Conservation (phyloP, 345 rosid genomes). For the Rhodamnia rubescens region DNA sequence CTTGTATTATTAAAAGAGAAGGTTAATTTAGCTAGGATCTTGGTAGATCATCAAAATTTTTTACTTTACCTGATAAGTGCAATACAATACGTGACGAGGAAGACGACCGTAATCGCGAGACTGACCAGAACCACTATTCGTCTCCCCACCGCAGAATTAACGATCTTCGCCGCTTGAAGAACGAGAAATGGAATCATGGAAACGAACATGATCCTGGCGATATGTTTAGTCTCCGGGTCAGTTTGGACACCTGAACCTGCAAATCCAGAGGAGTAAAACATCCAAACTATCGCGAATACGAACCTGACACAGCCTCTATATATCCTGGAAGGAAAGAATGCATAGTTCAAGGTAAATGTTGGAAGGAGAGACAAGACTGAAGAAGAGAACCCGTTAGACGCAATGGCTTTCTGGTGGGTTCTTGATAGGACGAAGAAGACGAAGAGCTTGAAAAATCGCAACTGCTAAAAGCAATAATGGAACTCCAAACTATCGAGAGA, state of each 20-base stretch:
- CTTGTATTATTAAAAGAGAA: background rate
- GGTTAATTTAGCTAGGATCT: background rate
- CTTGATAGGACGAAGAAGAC: background rate
- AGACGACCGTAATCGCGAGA: constrained; percentile 14
- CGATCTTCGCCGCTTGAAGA: constrained; percentile 20
- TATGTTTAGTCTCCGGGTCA: constrained; percentile 17
- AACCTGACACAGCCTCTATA: background rate
- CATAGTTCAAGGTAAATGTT: background rate
- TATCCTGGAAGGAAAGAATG: background rate
- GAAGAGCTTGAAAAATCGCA: constrained; percentile 6
- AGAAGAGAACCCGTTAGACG: background rate
- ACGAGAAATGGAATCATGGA: constrained; percentile 31
- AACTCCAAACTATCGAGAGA: constrained; percentile 35
- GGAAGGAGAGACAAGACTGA: background rate
- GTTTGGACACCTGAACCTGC: constrained; percentile 39
- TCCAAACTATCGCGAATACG: background rate
- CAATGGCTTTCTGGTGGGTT: background rate
- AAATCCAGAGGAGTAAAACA: background rate
- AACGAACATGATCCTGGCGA: constrained; percentile 22
- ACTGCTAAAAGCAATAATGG: constrained; percentile 32
- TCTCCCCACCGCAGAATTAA: constrained; percentile 9
- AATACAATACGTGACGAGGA: constrained; percentile 21
- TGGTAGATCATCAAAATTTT: background rate
- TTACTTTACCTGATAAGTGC: constrained; percentile 27
- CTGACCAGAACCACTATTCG: constrained; percentile 14